A percentile compares a stretch with the other conserved stretches of the same genome.
Evolutionary conservation across 2,329 filamentous ascomycete species (phyloP).

Genomic region (Trichoderma sp.): DNA sequence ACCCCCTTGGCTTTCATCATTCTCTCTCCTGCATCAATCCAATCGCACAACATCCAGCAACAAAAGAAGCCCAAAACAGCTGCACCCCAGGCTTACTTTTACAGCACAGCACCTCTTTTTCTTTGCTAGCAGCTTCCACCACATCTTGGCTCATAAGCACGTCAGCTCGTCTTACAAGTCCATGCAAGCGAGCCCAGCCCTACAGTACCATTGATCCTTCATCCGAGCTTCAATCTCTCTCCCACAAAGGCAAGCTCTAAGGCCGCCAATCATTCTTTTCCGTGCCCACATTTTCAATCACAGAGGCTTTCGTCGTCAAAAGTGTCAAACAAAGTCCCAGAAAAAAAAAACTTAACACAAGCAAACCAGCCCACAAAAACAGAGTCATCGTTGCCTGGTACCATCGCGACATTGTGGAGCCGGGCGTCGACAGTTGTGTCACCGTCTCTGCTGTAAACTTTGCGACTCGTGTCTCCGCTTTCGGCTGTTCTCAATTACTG

Average conservation of each 20-base stretch:
- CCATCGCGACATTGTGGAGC: constrained; percentile 21
- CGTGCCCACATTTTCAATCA: neutral
- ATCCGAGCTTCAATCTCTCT: neutral
- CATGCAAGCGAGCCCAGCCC: constrained; percentile 15
- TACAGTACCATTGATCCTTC: neutral
- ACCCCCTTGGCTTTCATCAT: neutral
- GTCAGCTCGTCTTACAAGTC: constrained; percentile 16
- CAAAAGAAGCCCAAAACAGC: neutral
- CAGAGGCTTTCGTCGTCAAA: neutral
- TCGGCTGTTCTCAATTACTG: constrained; percentile 22
- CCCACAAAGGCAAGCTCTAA: neutral
- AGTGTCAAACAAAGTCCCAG: neutral
- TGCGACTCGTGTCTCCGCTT: constrained; percentile 25
- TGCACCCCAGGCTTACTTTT: neutral
- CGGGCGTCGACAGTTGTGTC: constrained; percentile 15
- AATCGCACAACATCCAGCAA: neutral
- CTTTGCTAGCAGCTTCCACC: neutral
- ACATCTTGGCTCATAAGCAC: constrained; percentile 12
- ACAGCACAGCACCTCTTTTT: neutral
- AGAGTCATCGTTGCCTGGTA: constrained; percentile 17
- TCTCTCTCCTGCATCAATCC: neutral
- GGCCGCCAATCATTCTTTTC: neutral
- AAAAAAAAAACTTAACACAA: constrained; percentile 3
- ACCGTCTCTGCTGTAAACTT: constrained; percentile 3
- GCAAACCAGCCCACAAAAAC: constrained; percentile 7